phyloP scores from a whole-genome alignment of 192 early-diverging fungal species.

The Backusella sp. region DNA sequence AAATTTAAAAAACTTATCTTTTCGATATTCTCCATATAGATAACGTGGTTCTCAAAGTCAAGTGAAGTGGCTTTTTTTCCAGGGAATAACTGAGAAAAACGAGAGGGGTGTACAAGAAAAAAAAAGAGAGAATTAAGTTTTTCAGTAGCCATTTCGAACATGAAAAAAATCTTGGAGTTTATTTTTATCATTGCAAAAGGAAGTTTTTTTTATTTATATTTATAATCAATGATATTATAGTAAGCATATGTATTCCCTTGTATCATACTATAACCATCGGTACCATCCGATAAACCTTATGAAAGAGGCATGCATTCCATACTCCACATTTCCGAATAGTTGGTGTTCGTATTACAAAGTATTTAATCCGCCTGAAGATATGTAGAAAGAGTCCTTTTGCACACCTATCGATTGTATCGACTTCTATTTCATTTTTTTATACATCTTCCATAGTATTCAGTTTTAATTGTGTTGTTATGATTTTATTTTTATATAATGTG shows the following conservation, averaged over 20 bases:
- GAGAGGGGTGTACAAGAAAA: background rate
- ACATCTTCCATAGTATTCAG: background rate
- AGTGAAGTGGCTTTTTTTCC: background rate
- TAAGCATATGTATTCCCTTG: background rate
- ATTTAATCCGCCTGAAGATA: background rate
- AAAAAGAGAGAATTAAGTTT: background rate
- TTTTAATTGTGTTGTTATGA: background rate
- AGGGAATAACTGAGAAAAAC: background rate
- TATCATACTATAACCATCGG: background rate
- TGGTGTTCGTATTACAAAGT: background rate
- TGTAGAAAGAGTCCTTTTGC: background rate
- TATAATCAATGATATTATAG: no score
- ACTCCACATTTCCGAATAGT: background rate
- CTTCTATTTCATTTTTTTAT: background rate
- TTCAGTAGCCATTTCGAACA: background rate
- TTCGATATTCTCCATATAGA: background rate
- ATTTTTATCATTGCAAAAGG: background rate
- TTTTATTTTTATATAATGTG: no score
- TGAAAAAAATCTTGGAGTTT: no score
- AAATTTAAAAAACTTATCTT: background rate
- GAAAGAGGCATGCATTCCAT: background rate
- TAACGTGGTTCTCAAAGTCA: background rate
- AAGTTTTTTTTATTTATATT: no score
- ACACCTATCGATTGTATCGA: background rate
- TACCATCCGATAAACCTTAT: background rate